These are phyloP conservation scores for Pestalotiopsis sp. DNA, from an alignment of 2,329 filamentous ascomycete genomes.

Conservation along the genomic window DNA sequence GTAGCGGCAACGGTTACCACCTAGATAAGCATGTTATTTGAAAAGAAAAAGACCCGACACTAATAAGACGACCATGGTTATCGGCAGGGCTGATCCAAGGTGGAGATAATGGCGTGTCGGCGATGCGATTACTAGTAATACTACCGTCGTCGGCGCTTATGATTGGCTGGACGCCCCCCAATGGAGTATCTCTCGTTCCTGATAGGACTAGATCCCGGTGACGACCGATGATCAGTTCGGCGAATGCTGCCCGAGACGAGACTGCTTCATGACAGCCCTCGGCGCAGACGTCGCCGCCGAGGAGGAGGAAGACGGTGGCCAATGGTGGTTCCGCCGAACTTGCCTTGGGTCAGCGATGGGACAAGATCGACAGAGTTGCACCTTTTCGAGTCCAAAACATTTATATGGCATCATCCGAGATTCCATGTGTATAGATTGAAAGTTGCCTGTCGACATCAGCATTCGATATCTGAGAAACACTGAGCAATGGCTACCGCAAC, in stretches of 20 bases:
- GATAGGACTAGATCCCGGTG: not conserved
- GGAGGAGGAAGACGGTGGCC: not conserved
- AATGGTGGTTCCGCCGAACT: not conserved
- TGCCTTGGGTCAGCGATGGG: not conserved
- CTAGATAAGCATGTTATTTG: not conserved
- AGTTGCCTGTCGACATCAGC: not conserved
- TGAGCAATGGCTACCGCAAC: not conserved
- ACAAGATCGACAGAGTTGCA: not conserved
- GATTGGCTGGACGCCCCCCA: not conserved
- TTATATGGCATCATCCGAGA: not conserved
- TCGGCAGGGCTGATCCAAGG: not conserved
- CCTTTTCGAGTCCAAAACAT: not conserved
- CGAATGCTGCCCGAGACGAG: not conserved
- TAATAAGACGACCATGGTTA: not conserved
- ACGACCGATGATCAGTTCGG: not conserved
- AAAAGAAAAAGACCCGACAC: not conserved
- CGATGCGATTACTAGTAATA: not conserved
- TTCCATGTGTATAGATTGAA: too few relatives aligned
- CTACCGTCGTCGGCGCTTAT: not conserved
- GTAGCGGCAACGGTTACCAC: not conserved
- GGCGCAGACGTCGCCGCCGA: not conserved
- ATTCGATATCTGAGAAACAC: not conserved
- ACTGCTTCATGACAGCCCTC: not conserved
- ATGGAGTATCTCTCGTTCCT: slow-evolving; percentile 1
- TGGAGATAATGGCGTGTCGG: slow-evolving; percentile 4